Evolutionary conservation across 2,329 filamentous ascomycete species (phyloP).

Genomic region (Pseudogymnoascus sp.): DNA sequence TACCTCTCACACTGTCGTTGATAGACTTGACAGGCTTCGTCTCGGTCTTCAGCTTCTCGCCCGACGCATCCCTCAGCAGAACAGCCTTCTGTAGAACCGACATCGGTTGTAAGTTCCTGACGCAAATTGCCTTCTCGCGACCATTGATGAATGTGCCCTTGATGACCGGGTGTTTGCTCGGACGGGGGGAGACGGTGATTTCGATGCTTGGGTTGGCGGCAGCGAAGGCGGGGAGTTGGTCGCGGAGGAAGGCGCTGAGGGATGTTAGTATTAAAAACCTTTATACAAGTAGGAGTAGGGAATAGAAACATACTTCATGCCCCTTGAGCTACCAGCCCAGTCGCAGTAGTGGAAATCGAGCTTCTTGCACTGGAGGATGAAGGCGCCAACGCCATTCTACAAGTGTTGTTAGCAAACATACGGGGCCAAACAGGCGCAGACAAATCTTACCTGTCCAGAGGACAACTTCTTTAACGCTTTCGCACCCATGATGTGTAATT

Average conservation of each 20-base stretch:
- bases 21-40: conserved; percentile 57
- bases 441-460: conserved; percentile 40
- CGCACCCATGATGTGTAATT: conserved; percentile 38
- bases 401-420: conserved; percentile 14
- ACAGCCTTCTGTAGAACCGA: conserved; percentile 75
- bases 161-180: conserved; percentile 81
- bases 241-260: conserved; percentile 68
- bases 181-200: conserved; percentile 82
- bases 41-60: conserved; percentile 59
- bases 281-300: conserved; percentile 8
- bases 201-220: conserved; percentile 77
- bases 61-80: conserved; percentile 63
- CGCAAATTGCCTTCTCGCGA: conserved; percentile 73
- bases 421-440: neutral
- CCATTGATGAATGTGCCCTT: conserved; percentile 91
- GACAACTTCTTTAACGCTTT: conserved; percentile 44
- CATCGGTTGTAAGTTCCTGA: conserved; percentile 72
- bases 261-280: conserved; percentile 6
- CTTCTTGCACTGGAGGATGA: conserved; percentile 94
- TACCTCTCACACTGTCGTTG: conserved; percentile 57
- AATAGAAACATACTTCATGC: conserved; percentile 68
- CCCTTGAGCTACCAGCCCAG: conserved; percentile 83
- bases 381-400: conserved; percentile 92
- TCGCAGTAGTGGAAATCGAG: conserved; percentile 97
- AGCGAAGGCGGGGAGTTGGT: conserved; percentile 69